Evolutionary conservation across 1,139 yeast species (phyloP).

Genomic region (Kurtzmaniella quercitrusa): DNA sequence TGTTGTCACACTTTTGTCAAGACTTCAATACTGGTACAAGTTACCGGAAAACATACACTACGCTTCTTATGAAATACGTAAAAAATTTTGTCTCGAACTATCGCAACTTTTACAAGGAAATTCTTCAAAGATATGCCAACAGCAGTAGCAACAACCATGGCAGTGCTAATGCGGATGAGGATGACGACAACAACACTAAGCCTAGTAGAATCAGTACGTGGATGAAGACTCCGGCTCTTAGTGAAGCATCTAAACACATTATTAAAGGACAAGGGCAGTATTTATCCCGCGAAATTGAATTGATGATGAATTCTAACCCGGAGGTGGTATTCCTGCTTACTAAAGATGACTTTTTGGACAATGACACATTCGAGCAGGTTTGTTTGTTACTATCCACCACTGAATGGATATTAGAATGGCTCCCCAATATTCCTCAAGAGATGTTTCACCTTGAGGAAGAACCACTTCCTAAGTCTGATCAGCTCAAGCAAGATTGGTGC

Average conservation of each 20-base stretch:
- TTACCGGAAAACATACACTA: constrained; percentile 50
- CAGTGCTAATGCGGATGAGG: neutral
- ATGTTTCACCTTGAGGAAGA: constrained; percentile 25
- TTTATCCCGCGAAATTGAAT: constrained; percentile 31
- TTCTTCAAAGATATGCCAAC: constrained; percentile 17
- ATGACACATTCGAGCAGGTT: constrained; percentile 44
- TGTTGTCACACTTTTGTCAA: constrained; percentile 49
- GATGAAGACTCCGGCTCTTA: constrained; percentile 36
- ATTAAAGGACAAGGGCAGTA: constrained; percentile 14
- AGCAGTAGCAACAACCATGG: neutral
- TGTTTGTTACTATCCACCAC: constrained; percentile 46
- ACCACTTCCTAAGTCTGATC: constrained; percentile 35
- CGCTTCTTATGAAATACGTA: constrained; percentile 36
- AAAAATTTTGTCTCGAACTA: constrained; percentile 29
- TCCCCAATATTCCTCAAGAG: constrained; percentile 47
- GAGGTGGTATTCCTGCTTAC: constrained; percentile 23
- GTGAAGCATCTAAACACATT: constrained; percentile 29
- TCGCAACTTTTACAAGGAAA: constrained; percentile 25
- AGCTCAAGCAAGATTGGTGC: constrained; percentile 52
- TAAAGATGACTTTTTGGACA: constrained; percentile 41
- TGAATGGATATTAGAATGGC: constrained; percentile 50
- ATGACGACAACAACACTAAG: neutral
- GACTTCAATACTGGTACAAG: constrained; percentile 59
- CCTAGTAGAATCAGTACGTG: constrained; percentile 29
- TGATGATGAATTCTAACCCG: constrained; percentile 25